Conservation (phyloP, 371 early-diverging fungal species). For the Actinomortierella ambigua region DNA sequence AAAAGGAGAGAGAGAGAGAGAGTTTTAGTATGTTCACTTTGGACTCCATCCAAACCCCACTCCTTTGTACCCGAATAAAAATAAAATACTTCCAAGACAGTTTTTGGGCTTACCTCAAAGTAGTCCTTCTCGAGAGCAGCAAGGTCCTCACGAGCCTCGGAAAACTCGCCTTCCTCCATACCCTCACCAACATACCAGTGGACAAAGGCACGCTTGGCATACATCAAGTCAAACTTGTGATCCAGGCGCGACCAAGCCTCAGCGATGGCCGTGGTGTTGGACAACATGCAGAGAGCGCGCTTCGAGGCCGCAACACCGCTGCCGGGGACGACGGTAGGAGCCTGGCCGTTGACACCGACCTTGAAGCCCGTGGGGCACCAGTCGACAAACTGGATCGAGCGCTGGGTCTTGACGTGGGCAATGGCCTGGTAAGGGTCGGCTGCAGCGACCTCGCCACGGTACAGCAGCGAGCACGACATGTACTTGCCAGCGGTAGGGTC, state of each 20-base stretch:
- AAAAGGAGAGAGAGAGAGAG: too few relatives aligned
- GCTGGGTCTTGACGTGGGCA: conserved; percentile 88
- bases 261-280: conserved; percentile 96
- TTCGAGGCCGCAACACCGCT: conserved; percentile 91
- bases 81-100: conserved; percentile 13
- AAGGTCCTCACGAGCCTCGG: conserved; percentile 99
- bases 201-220: conserved; percentile 97
- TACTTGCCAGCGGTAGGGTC: conserved; percentile 94
- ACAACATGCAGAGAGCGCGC: conserved; percentile 95
- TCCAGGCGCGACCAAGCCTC: conserved; percentile 97
- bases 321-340: conserved; percentile 89
- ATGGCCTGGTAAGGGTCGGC: conserved; percentile 90
- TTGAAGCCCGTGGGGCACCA: conserved; percentile 99
- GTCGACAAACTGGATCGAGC: conserved; percentile 95
- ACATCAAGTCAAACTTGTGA: conserved; percentile 97
- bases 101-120: conserved; percentile 92
- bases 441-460: conserved; percentile 91
- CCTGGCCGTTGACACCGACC: conserved; percentile 94
- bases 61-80: conserved; percentile 4
- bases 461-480: conserved; percentile 94
- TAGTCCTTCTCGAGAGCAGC: conserved; percentile 99
- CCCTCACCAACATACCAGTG: conserved; percentile 99
- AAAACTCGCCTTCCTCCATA: conserved; percentile 99
- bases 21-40: too few relatives aligned
- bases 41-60: neutral